phyloP scores from a whole-genome alignment of 139 green algal species.

The Chlamydomonas eustigma region DNA sequence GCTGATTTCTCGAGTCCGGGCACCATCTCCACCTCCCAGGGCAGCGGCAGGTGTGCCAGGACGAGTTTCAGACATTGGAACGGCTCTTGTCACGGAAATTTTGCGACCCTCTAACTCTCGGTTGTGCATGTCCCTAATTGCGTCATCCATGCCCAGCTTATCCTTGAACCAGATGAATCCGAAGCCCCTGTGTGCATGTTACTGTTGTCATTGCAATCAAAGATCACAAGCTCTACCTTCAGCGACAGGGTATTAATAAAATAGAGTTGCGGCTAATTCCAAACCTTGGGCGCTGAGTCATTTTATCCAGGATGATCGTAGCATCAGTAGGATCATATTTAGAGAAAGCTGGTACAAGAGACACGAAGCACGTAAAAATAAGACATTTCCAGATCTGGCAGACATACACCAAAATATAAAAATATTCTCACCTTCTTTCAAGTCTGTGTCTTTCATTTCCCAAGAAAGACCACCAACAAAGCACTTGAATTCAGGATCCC shows the following conservation, averaged over 20 bases:
- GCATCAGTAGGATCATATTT: slow-evolving; percentile 15
- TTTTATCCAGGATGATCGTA: slow-evolving; percentile 12
- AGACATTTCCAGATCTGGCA: no score
- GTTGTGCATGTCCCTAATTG: slow-evolving; percentile 67
- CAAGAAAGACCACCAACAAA: slow-evolving; percentile 15
- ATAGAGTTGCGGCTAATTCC: no score
- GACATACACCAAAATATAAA: no score
- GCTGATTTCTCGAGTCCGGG: background rate
- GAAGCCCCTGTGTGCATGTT: slow-evolving; percentile 11
- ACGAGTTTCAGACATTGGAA: slow-evolving; percentile 64
- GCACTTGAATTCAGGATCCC: slow-evolving; percentile 10
- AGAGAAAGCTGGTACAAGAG: slow-evolving; percentile 5
- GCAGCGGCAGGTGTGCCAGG: slow-evolving; percentile 62
- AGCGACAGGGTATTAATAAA: no score
- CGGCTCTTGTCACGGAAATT: slow-evolving; percentile 67
- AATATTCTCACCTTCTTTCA: slow-evolving; percentile 4
- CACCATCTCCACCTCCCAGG: slow-evolving; percentile 33
- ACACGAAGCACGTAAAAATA: no score
- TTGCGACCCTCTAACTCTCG: slow-evolving; percentile 67
- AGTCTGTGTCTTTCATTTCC: slow-evolving; percentile 14
- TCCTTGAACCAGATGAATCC: slow-evolving; percentile 21
- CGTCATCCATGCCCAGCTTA: slow-evolving; percentile 37
- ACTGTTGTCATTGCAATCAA: slow-evolving; percentile 1
- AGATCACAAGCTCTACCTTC: no score
- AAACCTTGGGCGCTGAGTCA: slow-evolving; percentile 1